Percentiles rank a stretch among this genome's conserved stretches.
Evolutionary conservation across 208 protist species (phyloP).

Genomic region (Trypanosoma avium): DNA sequence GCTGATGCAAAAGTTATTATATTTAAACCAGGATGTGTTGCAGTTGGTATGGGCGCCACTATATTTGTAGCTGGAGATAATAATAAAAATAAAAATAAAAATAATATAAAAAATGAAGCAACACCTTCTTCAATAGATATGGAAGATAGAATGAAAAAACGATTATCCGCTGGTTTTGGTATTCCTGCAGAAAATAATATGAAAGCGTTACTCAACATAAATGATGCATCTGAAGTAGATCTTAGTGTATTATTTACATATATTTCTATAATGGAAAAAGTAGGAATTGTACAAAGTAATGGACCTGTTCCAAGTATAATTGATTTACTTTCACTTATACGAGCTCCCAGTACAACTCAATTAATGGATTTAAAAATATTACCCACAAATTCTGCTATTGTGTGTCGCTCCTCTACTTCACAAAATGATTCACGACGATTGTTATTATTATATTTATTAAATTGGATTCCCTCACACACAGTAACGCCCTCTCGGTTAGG

Average conservation of each 20-base stretch:
- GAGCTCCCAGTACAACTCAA: slow-evolving; percentile 18
- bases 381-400: slow-evolving; percentile 23
- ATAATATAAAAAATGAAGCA: background rate
- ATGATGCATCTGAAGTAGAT: slow-evolving; percentile 25
- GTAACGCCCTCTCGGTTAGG: no score
- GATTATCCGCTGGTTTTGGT: slow-evolving; percentile 67
- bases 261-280: slow-evolving; percentile 56
- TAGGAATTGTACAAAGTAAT: slow-evolving; percentile 36
- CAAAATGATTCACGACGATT: slow-evolving; percentile 40
- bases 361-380: slow-evolving; percentile 18
- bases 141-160: slow-evolving; percentile 64
- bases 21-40: slow-evolving; percentile 58
- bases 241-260: slow-evolving; percentile 52
- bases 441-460: slow-evolving; percentile 63
- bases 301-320: slow-evolving; percentile 62
- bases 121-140: slow-evolving; percentile 27
- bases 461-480: slow-evolving; percentile 56
- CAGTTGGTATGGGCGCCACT: slow-evolving; percentile 58
- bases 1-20: slow-evolving; percentile 46
- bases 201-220: slow-evolving; percentile 31
- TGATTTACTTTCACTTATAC: slow-evolving; percentile 42
- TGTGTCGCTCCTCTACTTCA: slow-evolving; percentile 24
- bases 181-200: slow-evolving; percentile 52
- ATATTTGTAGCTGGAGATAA: slow-evolving; percentile 50
- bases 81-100: background rate